Evolutionary conservation across 257 asterid genomes (phyloP).

Genomic region (Buddleja alternifolia): DNA sequence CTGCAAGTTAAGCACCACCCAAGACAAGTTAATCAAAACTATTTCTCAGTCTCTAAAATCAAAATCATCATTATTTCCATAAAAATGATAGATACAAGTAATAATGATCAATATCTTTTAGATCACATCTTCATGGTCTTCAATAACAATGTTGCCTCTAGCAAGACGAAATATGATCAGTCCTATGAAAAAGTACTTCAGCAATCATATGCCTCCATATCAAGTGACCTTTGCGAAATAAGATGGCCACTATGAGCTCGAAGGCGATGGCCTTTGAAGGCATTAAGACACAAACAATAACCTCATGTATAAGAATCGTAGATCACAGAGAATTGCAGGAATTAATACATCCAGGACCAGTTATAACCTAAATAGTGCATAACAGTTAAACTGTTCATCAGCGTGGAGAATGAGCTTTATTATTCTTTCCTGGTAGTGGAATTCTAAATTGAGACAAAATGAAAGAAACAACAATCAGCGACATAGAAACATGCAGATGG

Average conservation of each 20-base stretch:
- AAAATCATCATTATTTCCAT: conserved; percentile 6
- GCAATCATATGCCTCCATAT: conserved; percentile 16
- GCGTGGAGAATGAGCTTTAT: conserved; percentile 3
- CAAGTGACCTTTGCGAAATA: conserved; percentile 1
- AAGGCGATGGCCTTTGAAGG: not conserved
- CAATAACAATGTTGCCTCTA: conserved; percentile 15
- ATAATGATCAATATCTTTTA: not conserved
- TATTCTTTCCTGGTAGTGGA: not conserved
- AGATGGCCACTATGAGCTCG: not conserved
- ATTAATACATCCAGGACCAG: conserved; percentile 2
- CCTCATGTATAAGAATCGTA: not conserved
- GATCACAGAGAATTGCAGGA: not conserved
- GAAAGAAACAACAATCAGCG: conserved; percentile 1
- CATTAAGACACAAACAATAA: conserved; percentile 5
- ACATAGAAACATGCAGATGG: not conserved
- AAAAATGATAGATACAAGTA: not conserved
- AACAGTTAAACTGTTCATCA: not conserved
- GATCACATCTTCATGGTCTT: conserved; percentile 10
- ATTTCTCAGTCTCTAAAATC: not conserved
- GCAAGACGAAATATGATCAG: not conserved
- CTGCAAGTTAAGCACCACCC: conserved; percentile 23
- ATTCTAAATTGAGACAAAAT: not conserved
- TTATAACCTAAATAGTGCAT: not conserved
- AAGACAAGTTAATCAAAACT: conserved; percentile 24
- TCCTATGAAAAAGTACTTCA: conserved; percentile 10